A percentile compares a stretch with the other conserved stretches of the same genome.
Evolutionary conservation across 306 rosid species (phyloP).

Genomic region (Sicyos baderoa): DNA sequence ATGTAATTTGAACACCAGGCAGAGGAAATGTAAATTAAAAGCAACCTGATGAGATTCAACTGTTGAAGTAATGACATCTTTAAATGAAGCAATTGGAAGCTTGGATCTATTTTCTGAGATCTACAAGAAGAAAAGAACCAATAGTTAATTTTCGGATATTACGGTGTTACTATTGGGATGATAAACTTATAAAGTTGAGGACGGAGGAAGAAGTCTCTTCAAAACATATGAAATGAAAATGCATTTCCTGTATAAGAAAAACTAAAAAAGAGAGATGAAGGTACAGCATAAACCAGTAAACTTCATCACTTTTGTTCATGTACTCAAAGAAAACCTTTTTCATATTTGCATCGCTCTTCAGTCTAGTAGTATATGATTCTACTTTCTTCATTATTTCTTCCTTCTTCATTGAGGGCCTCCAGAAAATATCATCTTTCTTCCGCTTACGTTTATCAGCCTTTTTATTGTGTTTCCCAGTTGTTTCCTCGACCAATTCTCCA

Average conservation of each 20-base stretch:
- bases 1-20: not conserved
- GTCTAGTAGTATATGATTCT: constrained; percentile 33
- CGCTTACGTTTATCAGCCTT: constrained; percentile 7
- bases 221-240: not conserved
- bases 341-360: constrained; percentile 26
- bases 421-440: constrained; percentile 39
- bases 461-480: constrained; percentile 21
- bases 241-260: constrained; percentile 9
- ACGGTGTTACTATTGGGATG: not conserved
- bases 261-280: constrained; percentile 11
- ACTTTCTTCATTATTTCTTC: constrained; percentile 45
- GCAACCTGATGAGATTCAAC: constrained; percentile 82
- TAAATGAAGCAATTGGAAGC: constrained; percentile 80
- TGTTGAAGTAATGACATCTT: constrained; percentile 58
- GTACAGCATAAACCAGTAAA: constrained; percentile 26
- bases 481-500: constrained; percentile 29
- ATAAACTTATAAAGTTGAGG: not conserved
- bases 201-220: not conserved
- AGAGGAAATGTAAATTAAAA: not conserved
- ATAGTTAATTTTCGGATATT: not conserved
- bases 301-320: constrained; percentile 16
- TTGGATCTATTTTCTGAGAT: constrained; percentile 40
- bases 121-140: constrained; percentile 37
- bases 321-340: constrained; percentile 41
- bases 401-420: constrained; percentile 40